Base-by-base conservation (phyloP, 768 basidiomycete species). In the Russula virescens region DNA sequence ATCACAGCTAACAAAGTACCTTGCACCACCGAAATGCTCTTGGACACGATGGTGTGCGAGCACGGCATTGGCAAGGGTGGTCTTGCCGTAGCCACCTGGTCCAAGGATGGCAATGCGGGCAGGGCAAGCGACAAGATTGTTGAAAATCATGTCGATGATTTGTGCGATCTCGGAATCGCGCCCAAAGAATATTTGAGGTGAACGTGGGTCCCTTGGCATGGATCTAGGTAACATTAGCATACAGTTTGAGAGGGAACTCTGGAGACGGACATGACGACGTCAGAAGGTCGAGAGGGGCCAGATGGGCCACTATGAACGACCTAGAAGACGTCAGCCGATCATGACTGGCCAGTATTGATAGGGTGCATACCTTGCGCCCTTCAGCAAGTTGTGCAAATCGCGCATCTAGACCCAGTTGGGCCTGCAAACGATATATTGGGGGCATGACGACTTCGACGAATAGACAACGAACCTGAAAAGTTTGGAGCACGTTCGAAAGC, bases 81-180 rank as follows among this genome's bases (percentile, higher is more conserved):
- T 56, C 28, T 56, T 56, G 7, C 55, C 55, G 18, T 43, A n/a
- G 14, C 55, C 55, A 14, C 55, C n/a, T n/a, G n/a, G n/a, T n/a
- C n/a, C n/a, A n/a, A n/a, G n/a, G n/a, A n/a, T n/a, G n/a, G n/a
- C n/a, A 8, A 56, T 43, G 18, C 55, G 55, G 11, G 55, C 55
- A 25, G 52, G 52, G 26, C 5, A 13, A 18, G 48, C 21, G 48
- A 3, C 8, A 6, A 49, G 13, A 18, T 28, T 28, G 5, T 11
- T 25, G 48, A 49, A 49, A 14, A 49, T 49, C 18, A 49, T 49
- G 21, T 49, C 14, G n/a, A 49, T 23, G 48, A 49, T 49, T 23
- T 49, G 14, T 10, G 14, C 23, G 0, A 49, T 10, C 18, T 49
- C 48, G 7, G 21, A 7, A n/a, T 11, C 48, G n/a, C 48, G 48